phyloP scores from a whole-genome alignment of 2,329 filamentous ascomycete species.

The Paecilomyces formosus region DNA sequence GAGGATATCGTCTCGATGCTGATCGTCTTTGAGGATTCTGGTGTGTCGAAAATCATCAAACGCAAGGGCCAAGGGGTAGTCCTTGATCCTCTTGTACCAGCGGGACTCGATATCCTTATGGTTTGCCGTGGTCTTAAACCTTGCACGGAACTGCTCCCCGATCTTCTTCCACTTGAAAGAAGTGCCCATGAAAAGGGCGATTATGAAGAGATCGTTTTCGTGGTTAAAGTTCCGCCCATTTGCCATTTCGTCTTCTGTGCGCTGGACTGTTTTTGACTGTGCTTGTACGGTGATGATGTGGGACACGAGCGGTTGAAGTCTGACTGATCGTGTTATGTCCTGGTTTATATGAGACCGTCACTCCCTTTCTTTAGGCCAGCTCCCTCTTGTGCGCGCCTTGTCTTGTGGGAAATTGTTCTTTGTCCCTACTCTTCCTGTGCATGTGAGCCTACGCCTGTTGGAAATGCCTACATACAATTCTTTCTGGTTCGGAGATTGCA shows the following conservation, averaged over 20 bases:
- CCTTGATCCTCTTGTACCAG: constrained; percentile 10
- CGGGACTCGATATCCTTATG: constrained; percentile 12
- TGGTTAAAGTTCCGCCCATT: constrained; percentile 5
- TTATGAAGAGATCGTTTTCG: constrained; percentile 10
- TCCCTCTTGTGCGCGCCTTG: not conserved
- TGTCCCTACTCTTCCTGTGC: not conserved
- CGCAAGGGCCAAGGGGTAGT: not conserved
- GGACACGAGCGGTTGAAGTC: too few species aligned
- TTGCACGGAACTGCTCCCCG: constrained; percentile 3
- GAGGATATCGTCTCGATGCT: not conserved
- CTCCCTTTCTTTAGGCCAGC: too few species aligned
- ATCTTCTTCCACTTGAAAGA: constrained; percentile 8
- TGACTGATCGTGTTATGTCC: not conserved
- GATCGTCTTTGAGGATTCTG: not conserved
- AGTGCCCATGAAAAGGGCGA: constrained; percentile 10
- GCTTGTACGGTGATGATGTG: not conserved
- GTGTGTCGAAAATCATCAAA: constrained; percentile 1
- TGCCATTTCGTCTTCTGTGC: not conserved
- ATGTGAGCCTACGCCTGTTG: not conserved
- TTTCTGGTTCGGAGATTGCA: not conserved
- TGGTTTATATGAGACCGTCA: not conserved
- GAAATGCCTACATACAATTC: not conserved
- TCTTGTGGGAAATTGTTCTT: not conserved
- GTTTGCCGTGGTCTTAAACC: constrained; percentile 3
- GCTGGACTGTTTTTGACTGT: not conserved